These are phyloP conservation scores for Starmerella gropengiesseri DNA, from an alignment of 805 yeast genomes.

Conservation along the genomic window DNA sequence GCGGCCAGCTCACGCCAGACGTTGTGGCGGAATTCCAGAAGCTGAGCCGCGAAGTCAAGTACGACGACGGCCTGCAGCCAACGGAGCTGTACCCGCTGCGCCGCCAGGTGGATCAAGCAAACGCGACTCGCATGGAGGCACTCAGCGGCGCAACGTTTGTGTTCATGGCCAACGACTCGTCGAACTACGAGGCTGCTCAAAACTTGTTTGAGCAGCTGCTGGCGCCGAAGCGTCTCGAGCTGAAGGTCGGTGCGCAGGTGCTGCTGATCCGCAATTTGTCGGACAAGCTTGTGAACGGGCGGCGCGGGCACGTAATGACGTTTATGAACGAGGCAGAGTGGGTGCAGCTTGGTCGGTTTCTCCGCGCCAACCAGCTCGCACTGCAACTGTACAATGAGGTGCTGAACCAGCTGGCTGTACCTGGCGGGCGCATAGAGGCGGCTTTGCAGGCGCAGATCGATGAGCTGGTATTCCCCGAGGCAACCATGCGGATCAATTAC, in stretches of 20 bases:
- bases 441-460: constrained; percentile 7
- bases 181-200: constrained; percentile 25
- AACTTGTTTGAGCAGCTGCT: constrained; percentile 47
- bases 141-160: constrained; percentile 39
- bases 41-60: constrained; percentile 42
- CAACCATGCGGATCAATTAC: neutral
- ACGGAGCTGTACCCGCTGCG: constrained; percentile 83
- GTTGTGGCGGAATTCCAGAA: constrained; percentile 39
- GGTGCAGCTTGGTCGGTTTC: constrained; percentile 11
- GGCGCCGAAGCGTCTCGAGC: constrained; percentile 52
- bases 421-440: constrained; percentile 1
- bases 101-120: constrained; percentile 70
- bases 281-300: constrained; percentile 72
- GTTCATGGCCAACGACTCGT: constrained; percentile 40
- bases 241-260: constrained; percentile 84
- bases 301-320: constrained; percentile 61
- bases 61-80: constrained; percentile 73
- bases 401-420: constrained; percentile 8
- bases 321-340: constrained; percentile 32
- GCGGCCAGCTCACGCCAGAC: constrained; percentile 48
- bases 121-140: constrained; percentile 39
- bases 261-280: constrained; percentile 70
- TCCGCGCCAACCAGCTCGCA: constrained; percentile 7
- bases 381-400: constrained; percentile 20
- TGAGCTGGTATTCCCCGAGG: constrained; percentile 14